phyloP scores from a whole-genome alignment of 2,329 filamentous ascomycete genomes.

The Monilinia fructicola region DNA sequence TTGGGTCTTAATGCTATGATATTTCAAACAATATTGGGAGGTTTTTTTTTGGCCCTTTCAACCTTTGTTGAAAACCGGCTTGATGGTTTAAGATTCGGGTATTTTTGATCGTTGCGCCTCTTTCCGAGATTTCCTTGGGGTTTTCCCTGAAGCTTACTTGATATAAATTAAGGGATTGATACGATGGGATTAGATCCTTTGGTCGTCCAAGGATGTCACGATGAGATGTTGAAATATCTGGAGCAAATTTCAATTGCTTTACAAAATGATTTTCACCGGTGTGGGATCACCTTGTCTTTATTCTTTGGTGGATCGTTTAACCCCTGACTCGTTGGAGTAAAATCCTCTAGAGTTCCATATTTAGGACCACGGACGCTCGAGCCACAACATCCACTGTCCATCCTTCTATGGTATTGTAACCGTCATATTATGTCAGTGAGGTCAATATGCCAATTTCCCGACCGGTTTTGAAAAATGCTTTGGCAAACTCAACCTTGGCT shows the following conservation, averaged over 20 bases:
- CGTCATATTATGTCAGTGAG: not conserved
- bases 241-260: constrained; percentile 13
- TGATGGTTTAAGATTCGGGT: not conserved
- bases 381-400: constrained; percentile 1
- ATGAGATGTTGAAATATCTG: not conserved
- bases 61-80: too few relatives aligned
- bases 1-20: not conserved
- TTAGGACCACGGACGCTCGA: constrained; percentile 16
- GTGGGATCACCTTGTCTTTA: constrained; percentile 9
- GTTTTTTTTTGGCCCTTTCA: too few relatives aligned
- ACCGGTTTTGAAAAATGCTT: constrained; percentile 13
- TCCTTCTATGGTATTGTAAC: not conserved
- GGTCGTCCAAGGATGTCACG: not conserved
- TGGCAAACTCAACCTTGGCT: not conserved
- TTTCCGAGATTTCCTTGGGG: not conserved
- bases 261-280: not conserved
- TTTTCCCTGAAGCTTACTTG: not conserved
- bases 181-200: not conserved
- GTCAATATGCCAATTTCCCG: constrained; percentile 13
- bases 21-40: too few relatives aligned
- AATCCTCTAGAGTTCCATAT: constrained; percentile 12
- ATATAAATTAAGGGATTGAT: not conserved
- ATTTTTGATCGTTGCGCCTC: not conserved
- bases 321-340: constrained; percentile 9
- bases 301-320: not conserved